Evolutionary conservation across 2,329 filamentous ascomycete species (phyloP), one percentile per base, ranked within the genome.

Genomic region (Phaeosphaeriaceae sp.): DNA sequence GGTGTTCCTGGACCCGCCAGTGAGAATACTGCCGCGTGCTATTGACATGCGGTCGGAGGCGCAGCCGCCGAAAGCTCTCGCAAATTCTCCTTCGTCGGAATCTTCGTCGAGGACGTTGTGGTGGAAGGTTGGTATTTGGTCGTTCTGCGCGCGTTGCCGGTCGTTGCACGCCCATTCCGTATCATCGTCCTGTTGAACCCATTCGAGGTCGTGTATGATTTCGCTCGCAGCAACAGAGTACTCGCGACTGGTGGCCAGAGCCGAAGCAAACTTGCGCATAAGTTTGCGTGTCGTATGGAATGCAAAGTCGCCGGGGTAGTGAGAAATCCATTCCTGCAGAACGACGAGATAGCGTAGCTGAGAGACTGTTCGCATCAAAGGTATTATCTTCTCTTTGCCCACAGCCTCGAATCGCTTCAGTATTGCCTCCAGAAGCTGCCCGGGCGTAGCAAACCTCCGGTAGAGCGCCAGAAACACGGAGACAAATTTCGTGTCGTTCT

Each of bases 221-320:
- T 97, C 92, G 66, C 91, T 89, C 3, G 92, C 91, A 2, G 93
- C 92, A 19, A 91, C 88, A 20, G 91, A 88, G 76, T 96, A 97
- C 51, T 96, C 90, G 10, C 91, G 89, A 62, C 91, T 91, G 5
- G 85, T 86, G 21, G 91, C 86, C n/a, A 98, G 81, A 42, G 89
- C 85, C 19, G 82, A 79, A 36, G 96, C 89, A 69, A 99, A 95
- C 22, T 88, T 88, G 50, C 89, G 86, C 41, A 97, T 81, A 31
- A 86, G 87, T 63, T 85, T 87, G 64, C 89, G 88, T 1, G 92
- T 96, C 21, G 85, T 85, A 1, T 89, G 85, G 61, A 90, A 88
- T 1, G 93, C 93, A 81, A 98, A 97, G 76, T 99, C 95, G 17
- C 93, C 94, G 0, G 95, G 93, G 76, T 98, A 98, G 45, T 89